Evolutionary conservation across 2,329 filamentous ascomycete genomes (phyloP).

Genomic region (Verticillium isaacii): DNA sequence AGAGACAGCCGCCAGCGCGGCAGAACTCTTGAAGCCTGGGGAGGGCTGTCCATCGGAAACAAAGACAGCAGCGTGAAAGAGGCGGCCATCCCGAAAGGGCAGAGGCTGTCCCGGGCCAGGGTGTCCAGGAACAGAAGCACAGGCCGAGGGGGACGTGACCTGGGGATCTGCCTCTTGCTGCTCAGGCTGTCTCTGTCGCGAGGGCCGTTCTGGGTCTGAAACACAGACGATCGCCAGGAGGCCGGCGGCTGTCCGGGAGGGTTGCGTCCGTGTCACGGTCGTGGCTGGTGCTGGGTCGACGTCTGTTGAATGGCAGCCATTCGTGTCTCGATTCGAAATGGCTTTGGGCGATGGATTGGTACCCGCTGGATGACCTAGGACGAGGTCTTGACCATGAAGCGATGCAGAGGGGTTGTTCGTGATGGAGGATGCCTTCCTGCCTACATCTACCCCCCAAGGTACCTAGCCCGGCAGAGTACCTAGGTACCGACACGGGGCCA

Average conservation of each 20-base stretch:
- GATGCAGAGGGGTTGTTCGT: too few relatives aligned
- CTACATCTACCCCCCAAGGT: too few relatives aligned
- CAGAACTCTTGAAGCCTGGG: not conserved
- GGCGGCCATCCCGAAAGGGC: not conserved
- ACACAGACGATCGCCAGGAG: not conserved
- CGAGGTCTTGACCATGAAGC: too few relatives aligned
- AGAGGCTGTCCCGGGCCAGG: not conserved
- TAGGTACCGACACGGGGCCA: too few relatives aligned
- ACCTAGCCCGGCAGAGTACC: too few relatives aligned
- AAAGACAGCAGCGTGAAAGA: not conserved
- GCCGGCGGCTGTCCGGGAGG: not conserved
- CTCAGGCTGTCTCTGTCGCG: not conserved
- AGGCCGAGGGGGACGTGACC: not conserved
- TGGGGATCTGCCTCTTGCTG: not conserved
- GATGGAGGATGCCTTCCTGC: too few relatives aligned
- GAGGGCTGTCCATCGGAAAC: not conserved
- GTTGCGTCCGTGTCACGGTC: not conserved
- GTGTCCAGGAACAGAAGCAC: not conserved
- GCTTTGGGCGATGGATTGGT: too few relatives aligned
- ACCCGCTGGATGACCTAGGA: too few relatives aligned
- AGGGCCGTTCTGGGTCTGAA: not conserved
- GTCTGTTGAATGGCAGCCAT: too few relatives aligned
- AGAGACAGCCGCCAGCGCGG: not conserved
- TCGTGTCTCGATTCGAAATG: too few relatives aligned
- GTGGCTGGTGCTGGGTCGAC: not conserved